Base-by-base conservation (phyloP, 1,284 basidiomycete species). In the Leccinum subfulvum region DNA sequence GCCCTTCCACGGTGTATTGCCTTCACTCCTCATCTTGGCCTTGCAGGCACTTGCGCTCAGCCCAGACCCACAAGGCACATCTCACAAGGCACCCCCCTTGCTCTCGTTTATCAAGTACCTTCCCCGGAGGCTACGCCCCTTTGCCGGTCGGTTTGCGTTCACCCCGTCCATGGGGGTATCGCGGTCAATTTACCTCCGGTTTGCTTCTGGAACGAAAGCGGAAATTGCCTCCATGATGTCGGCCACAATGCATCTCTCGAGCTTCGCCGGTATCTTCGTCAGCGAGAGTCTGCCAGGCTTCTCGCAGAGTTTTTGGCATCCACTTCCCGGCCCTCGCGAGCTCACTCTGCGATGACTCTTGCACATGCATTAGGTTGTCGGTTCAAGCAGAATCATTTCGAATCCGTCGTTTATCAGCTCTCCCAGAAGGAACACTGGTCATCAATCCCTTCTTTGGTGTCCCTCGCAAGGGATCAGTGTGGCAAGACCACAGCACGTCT, bases 341-440 rank as follows among this genome's bases (percentile, higher is more conserved):
- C 81, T 2, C 68, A 81, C 52, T 77, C 77, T 35, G 70, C 83
- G 14, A 75, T 91, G 64, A 65, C 70, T 35, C 70, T 88, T 28
- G 81, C 84, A 0, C 78, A 82, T 64, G 65, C 74, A 4, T 70
- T 86, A 10, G 86, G 85, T 18, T 80, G 77, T 68, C 69, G 68
- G 13, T 73, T 86, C 68, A 81, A 81, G 59, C 80, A 81, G 58
- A 82, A 79, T 64, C 81, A 80, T 11, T 90, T 87, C 82, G 87
- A 90, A 69, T 68, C 77, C 30, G 77, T 86, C 49, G 80, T 80
- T 35, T 74, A 80, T 68, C 80, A 77, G 49, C 73, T 90, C 33
- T 81, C 84, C 28, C 68, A 72, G 5, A 68, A 68, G 55, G 73
- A 76, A 28, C 70, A 79, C 41, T 91, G 89, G 90, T 65, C 72